These are phyloP conservation scores for Anthracocystis walkeri DNA, from an alignment of 1,284 basidiomycete species.

Conservation along the genomic window DNA sequence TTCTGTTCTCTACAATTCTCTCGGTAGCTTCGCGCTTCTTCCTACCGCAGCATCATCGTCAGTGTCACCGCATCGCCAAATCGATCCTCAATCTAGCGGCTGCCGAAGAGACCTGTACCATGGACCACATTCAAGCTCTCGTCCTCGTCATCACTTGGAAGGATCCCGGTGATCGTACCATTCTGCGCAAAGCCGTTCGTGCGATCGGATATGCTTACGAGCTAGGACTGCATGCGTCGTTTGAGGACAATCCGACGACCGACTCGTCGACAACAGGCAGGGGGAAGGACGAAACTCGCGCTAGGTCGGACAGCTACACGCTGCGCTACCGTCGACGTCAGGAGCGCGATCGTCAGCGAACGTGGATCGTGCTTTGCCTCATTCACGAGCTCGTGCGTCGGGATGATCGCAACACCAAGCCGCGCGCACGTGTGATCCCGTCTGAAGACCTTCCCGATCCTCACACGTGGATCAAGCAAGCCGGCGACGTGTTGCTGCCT, in stretches of 20 bases:
- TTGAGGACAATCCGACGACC: slow-evolving; percentile 13
- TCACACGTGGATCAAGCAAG: slow-evolving; percentile 35
- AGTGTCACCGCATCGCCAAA: slow-evolving; percentile 78
- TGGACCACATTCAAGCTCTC: slow-evolving; percentile 85
- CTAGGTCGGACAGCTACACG: slow-evolving; percentile 25
- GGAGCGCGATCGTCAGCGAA: slow-evolving; percentile 50
- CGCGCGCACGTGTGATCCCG: slow-evolving; percentile 38
- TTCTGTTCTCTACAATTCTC: slow-evolving; percentile 83
- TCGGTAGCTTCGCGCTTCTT: slow-evolving; percentile 88
- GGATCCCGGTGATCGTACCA: slow-evolving; percentile 71
- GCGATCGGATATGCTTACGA: slow-evolving; percentile 69
- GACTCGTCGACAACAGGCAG: not conserved
- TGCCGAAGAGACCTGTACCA: slow-evolving; percentile 78
- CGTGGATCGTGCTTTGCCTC: slow-evolving; percentile 53
- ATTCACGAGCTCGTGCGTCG: slow-evolving; percentile 37
- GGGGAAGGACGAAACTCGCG: not conserved
- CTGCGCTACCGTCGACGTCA: slow-evolving; percentile 13
- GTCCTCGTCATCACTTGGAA: slow-evolving; percentile 87
- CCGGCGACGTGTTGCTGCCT: slow-evolving; percentile 36
- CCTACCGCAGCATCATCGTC: slow-evolving; percentile 77
- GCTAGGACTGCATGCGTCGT: slow-evolving; percentile 59
- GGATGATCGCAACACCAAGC: slow-evolving; percentile 29
- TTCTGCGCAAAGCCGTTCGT: slow-evolving; percentile 66
- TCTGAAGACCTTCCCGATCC: slow-evolving; percentile 44
- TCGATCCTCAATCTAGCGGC: slow-evolving; percentile 79